Evolutionary conservation across 208 protist genomes (phyloP), one percentile per base, ranked within the genome.

Genomic region (Leishmania martiniquensis): DNA sequence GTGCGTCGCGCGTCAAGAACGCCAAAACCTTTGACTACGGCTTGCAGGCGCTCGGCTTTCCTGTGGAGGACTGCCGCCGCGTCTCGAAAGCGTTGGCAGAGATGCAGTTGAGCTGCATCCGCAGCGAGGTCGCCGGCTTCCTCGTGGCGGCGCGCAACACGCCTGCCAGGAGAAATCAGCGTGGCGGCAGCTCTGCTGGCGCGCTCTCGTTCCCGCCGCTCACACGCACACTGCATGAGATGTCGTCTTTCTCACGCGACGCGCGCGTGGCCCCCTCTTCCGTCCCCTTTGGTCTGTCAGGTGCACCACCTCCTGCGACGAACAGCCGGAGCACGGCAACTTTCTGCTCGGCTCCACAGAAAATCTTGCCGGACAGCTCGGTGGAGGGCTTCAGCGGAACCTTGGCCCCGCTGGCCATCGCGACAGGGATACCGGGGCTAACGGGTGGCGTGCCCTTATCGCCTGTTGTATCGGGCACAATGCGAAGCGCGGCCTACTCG

Each of bases 21-120:
- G 74, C 49, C 17, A 63, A 86, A 63, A 84, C 82, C 69, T 90
- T 87, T 68, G 86, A 90, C 81, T 90, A 81, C 81, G 86, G 86
- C 20, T 47, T 90, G 51, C 71, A 81, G 45, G 82, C 83, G 17
- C 69, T 90, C 3, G 86, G 86, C 71, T 87, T 90, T 37, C 86
- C 83, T 0, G 77, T 79, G 29, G 75, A 82, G 32, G 76, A 78
- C 67, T 72, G 67, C 25, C 63, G 29, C 10, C 51, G 34, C 65
- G 62, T 44, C 62, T 67, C 62, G 15, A 67, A 34, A 34, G 34
- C 62, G 12, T 67, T 34, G 12, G 62, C 15, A 22, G n/a, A n/a
- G 57, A n/a, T 62, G 57, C 42, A 1, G 12, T 1, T 44, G 20
- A 9, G 4, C 45, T 25, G 68, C 55, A 59, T 20, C 63, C 49